Conservation (phyloP, 257 asterid species). For the Petunia axillaris region DNA sequence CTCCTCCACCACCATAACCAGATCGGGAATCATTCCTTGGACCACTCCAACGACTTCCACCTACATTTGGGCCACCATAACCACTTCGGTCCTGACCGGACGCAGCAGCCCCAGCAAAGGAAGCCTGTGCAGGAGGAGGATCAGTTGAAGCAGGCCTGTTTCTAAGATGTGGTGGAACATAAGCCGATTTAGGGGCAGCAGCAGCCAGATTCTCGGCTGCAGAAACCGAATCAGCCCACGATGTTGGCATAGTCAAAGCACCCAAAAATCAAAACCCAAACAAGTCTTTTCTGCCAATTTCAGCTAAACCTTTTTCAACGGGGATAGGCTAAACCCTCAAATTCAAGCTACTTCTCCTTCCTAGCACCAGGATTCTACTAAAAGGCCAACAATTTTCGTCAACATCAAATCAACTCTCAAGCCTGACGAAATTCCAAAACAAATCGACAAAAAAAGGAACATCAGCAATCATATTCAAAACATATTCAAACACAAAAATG, state of each 20-base stretch:
- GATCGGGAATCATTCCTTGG: slow-evolving; percentile 45
- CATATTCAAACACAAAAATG: slow-evolving; percentile 18
- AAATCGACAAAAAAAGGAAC: neutral
- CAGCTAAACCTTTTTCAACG: slow-evolving; percentile 29
- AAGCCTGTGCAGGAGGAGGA: slow-evolving; percentile 46
- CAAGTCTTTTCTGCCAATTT: slow-evolving; percentile 31
- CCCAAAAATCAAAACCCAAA: slow-evolving; percentile 33
- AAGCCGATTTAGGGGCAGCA: slow-evolving; percentile 50
- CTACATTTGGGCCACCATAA: slow-evolving; percentile 44
- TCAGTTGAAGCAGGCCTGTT: slow-evolving; percentile 62
- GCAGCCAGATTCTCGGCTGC: slow-evolving; percentile 54
- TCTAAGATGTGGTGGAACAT: slow-evolving; percentile 94
- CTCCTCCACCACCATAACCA: slow-evolving; percentile 39
- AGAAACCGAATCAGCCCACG: slow-evolving; percentile 80
- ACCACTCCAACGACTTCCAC: slow-evolving; percentile 48
- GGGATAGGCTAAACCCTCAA: slow-evolving; percentile 35
- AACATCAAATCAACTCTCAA: slow-evolving; percentile 37
- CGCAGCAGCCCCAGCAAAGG: slow-evolving; percentile 44
- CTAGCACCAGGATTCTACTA: slow-evolving; percentile 1
- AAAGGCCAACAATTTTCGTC: slow-evolving; percentile 38
- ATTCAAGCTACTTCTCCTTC: slow-evolving; percentile 24
- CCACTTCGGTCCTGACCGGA: slow-evolving; percentile 47
- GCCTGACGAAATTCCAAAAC: neutral
- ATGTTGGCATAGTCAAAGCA: slow-evolving; percentile 67
- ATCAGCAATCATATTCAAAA: neutral